Base-by-base conservation (phyloP, 2,329 filamentous ascomycete genomes). In the Fusarium sp. region DNA sequence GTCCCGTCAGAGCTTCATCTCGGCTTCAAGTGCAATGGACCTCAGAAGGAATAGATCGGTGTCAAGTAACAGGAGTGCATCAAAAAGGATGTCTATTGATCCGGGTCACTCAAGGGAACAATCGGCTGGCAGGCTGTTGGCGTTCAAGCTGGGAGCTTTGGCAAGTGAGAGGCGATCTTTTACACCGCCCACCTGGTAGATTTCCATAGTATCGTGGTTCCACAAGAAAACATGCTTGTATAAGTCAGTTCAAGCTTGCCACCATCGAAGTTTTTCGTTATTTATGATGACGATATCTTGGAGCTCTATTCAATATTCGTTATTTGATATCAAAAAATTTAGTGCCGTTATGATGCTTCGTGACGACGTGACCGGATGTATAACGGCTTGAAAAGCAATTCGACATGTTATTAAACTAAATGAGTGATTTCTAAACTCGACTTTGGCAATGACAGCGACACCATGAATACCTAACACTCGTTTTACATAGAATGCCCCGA, bases 61-160 rank as follows among this genome's bases (percentile, higher is more conserved):
- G 0, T 56, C 63, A 1, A 32, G 42, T 12, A 38, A 42, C 15
- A 56, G 69, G 8, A 42, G 44, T 43, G 62, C 40, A 3, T 61
- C 74, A 0, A 76, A 52, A 6, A 57, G 74, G 1, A 60, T 64
- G 28, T 56, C 61, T 3, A 30, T 66, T 0, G 57, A 75, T 1
- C 66, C 66, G 0, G n/a, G 33, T 0, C 33, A 63, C 9, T 12
- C 44, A 2, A 73, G 64, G 21, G 74, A 65, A 4, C 64, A 44
- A 3, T 73, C 74, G 4, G 64, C 70, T 1, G 70, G 63, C 3
- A 72, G 47, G 35, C 21, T 76, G 9, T 21, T 76, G 42, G 59
- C 69, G 0, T 74, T 76, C 23, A 76, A 76, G 60, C 25, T 76
- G n/a, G 64, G 74, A n/a, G 70, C 61, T 21, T 42, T 76, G 23